These are phyloP conservation scores for Xylariaceae sp. DNA, from an alignment of 2,329 filamentous ascomycete genomes.

Conservation along the genomic window DNA sequence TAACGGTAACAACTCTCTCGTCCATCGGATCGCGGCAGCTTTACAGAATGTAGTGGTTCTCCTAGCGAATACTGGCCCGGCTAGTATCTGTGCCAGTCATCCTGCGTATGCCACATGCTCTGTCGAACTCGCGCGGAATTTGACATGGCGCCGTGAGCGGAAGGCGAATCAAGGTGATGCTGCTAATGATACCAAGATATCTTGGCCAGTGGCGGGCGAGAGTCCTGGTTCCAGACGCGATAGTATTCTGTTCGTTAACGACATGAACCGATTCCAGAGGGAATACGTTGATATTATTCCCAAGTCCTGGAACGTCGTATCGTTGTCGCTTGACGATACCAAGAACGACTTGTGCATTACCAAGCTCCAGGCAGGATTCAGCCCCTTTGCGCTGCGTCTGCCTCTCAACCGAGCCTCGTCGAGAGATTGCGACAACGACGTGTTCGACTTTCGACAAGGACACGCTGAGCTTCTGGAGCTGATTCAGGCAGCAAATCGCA, in stretches of 20 bases:
- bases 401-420: conserved; percentile 78
- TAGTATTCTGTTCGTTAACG: conserved; percentile 44
- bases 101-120: conserved; percentile 57
- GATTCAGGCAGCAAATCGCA: conserved; percentile 74
- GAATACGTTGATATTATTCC: conserved; percentile 86
- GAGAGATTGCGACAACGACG: conserved; percentile 69
- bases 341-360: conserved; percentile 82
- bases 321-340: conserved; percentile 75
- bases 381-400: conserved; percentile 80
- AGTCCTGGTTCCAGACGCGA: conserved; percentile 33
- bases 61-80: conserved; percentile 54
- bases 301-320: conserved; percentile 75
- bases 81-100: conserved; percentile 42
- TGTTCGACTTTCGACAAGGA: conserved; percentile 79
- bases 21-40: conserved; percentile 59
- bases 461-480: conserved; percentile 77
- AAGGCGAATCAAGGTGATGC: conserved; percentile 45
- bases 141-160: conserved; percentile 61
- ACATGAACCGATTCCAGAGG: conserved; percentile 63
- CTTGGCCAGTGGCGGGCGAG: conserved; percentile 35
- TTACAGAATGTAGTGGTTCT: conserved; percentile 62
- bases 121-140: conserved; percentile 64
- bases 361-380: conserved; percentile 69
- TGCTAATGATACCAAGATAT: conserved; percentile 32
- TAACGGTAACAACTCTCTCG: conserved; percentile 51